Evolutionary conservation across 352 stramenopile genomes (phyloP).

Genomic region (Globisporangium mamillatum): DNA sequence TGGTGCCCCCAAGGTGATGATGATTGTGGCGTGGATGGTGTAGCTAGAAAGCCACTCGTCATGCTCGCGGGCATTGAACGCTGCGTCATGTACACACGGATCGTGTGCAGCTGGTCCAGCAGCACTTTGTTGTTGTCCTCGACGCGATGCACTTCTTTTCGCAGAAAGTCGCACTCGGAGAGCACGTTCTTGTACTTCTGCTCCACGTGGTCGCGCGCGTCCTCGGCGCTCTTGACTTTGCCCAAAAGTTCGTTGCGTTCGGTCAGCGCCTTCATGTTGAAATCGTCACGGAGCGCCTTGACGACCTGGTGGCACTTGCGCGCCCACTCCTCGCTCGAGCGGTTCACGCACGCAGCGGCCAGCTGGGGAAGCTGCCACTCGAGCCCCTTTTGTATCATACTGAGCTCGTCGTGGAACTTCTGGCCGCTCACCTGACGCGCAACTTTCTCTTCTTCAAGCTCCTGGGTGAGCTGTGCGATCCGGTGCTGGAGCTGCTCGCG

Average conservation of each 20-base stretch:
- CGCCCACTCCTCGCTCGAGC: slow-evolving; percentile 43
- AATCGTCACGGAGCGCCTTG: slow-evolving; percentile 33
- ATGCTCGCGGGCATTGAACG: slow-evolving; percentile 24
- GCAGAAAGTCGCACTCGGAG: slow-evolving; percentile 46
- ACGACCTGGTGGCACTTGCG: slow-evolving; percentile 33
- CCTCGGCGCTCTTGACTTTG: slow-evolving; percentile 24
- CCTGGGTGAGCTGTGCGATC: slow-evolving; percentile 24
- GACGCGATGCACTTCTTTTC: slow-evolving; percentile 44
- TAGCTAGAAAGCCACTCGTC: neutral
- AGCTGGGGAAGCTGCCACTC: slow-evolving; percentile 52
- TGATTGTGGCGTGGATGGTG: neutral
- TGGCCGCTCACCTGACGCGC: slow-evolving; percentile 31
- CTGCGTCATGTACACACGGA: slow-evolving; percentile 57
- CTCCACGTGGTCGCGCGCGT: slow-evolving; percentile 31
- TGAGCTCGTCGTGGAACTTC: slow-evolving; percentile 32
- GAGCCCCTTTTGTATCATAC: slow-evolving; percentile 37
- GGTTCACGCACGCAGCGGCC: slow-evolving; percentile 41
- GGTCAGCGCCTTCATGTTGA: slow-evolving; percentile 27
- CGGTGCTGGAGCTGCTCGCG: slow-evolving; percentile 27
- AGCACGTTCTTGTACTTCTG: slow-evolving; percentile 39
- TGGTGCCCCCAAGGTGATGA: neutral
- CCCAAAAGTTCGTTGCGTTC: slow-evolving; percentile 34
- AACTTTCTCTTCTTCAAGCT: slow-evolving; percentile 33
- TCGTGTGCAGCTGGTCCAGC: slow-evolving; percentile 55
- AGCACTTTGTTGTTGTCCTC: slow-evolving; percentile 64